Percentiles rank a stretch among this genome's conserved stretches.
phyloP scores from a whole-genome alignment of 202 grass and related monocot genomes.

The Carex arenaria region DNA sequence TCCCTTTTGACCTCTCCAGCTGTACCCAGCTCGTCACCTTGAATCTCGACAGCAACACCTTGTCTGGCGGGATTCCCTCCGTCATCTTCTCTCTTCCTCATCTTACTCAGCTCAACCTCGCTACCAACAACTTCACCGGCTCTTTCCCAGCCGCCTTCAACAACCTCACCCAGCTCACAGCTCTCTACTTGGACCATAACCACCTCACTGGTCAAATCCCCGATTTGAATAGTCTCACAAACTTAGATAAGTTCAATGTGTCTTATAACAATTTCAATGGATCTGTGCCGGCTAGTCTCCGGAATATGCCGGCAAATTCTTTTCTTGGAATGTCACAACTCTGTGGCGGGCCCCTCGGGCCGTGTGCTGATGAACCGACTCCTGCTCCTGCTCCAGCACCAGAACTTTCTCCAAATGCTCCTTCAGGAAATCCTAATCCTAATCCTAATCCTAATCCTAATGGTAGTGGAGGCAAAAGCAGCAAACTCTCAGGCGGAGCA shows the following conservation, averaged over 20 bases:
- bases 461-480: not conserved
- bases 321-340: conserved; percentile 45
- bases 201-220: conserved; percentile 34
- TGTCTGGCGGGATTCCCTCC: conserved; percentile 36
- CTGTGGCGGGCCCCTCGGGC: conserved; percentile 37
- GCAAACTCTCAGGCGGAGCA: conserved; percentile 46
- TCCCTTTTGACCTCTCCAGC: conserved; percentile 43
- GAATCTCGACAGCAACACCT: conserved; percentile 32
- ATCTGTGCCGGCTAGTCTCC: conserved; percentile 49
- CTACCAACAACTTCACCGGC: conserved; percentile 45
- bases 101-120: conserved; percentile 40
- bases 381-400: conserved; percentile 25
- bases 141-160: conserved; percentile 38
- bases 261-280: conserved; percentile 52
- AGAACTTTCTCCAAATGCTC: conserved; percentile 15
- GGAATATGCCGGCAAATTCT: conserved; percentile 6
- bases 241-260: conserved; percentile 37
- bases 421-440: not conserved
- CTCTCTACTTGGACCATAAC: conserved; percentile 38
- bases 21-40: conserved; percentile 34
- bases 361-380: conserved; percentile 20
- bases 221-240: not conserved
- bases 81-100: conserved; percentile 45
- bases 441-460: too few relatives aligned
- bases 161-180: conserved; percentile 12